Conservation (phyloP, 1,139 yeast species). For the Debaryomycetaceae sp. region DNA sequence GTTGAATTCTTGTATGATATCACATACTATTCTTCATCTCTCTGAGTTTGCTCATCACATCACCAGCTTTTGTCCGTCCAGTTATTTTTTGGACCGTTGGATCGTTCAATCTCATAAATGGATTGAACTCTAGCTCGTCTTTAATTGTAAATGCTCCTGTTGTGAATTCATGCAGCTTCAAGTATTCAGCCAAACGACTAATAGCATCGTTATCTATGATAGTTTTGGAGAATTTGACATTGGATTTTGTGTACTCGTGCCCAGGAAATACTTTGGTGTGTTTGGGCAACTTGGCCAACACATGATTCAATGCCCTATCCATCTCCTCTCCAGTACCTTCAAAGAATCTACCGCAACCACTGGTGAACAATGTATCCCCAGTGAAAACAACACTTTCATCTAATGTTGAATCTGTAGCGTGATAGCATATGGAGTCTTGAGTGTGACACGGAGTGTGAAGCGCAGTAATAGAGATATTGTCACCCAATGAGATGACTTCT, state of each 20-base stretch:
- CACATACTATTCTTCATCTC: conserved; percentile 58
- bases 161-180: conserved; percentile 58
- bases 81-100: conserved; percentile 50
- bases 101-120: conserved; percentile 77
- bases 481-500: conserved; percentile 63
- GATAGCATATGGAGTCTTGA: conserved; percentile 90
- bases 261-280: conserved; percentile 84
- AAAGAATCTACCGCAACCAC: conserved; percentile 96
- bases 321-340: conserved; percentile 85
- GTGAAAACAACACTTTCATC: conserved; percentile 78
- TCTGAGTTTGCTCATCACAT: conserved; percentile 65
- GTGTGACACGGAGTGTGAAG: conserved; percentile 98
- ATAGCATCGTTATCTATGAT: conserved; percentile 58
- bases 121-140: conserved; percentile 81
- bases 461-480: conserved; percentile 64
- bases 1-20: not conserved
- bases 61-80: conserved; percentile 35
- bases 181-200: conserved; percentile 48
- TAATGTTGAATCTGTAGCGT: conserved; percentile 57
- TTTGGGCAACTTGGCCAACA: conserved; percentile 59
- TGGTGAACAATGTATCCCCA: conserved; percentile 90
- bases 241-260: conserved; percentile 88
- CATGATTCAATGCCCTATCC: conserved; percentile 62
- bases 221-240: conserved; percentile 69
- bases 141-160: conserved; percentile 83